A percentile compares a stretch with the other conserved stretches of the same genome.
Conservation (phyloP, 2,329 filamentous ascomycete species). For the Harringtonia lauricola region DNA sequence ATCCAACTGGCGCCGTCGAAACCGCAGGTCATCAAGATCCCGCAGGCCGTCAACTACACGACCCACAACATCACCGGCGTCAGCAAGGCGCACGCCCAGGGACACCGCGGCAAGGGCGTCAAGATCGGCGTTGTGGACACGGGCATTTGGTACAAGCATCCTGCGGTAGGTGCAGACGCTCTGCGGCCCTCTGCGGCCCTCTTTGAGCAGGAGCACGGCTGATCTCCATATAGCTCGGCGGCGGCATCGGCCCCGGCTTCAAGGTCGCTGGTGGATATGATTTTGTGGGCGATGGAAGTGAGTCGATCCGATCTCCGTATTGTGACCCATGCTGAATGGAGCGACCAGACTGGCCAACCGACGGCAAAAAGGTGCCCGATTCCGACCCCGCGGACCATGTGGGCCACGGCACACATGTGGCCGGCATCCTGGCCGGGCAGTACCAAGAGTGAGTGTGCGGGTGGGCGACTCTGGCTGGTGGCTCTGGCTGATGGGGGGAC, state of each 20-base stretch:
- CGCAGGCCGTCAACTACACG: constrained; percentile 8
- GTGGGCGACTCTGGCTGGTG: no score
- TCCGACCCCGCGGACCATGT: constrained; percentile 40
- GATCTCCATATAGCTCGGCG: neutral
- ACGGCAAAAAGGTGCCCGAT: constrained; percentile 25
- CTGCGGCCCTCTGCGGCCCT: no score
- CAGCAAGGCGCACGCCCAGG: constrained; percentile 11
- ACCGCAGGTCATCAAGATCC: neutral
- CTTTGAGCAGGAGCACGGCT: no score
- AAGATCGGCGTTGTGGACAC: constrained; percentile 13
- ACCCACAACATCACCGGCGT: constrained; percentile 13
- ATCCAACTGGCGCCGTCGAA: neutral
- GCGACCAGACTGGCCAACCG: neutral
- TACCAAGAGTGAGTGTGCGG: constrained; percentile 27
- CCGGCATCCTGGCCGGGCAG: constrained; percentile 46
- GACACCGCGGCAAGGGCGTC: constrained; percentile 11
- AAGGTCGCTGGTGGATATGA: constrained; percentile 9
- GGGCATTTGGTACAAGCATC: constrained; percentile 12
- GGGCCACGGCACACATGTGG: constrained; percentile 51
- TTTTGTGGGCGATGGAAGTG: constrained; percentile 4
- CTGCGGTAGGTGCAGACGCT: constrained; percentile 5
- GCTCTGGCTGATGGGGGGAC: no score
- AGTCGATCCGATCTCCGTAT: no score
- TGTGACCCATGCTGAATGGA: no score
- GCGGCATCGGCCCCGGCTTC: constrained; percentile 9